Conservation (phyloP, 495 filamentous ascomycete genomes). For the Talaromyces borbonicus region DNA sequence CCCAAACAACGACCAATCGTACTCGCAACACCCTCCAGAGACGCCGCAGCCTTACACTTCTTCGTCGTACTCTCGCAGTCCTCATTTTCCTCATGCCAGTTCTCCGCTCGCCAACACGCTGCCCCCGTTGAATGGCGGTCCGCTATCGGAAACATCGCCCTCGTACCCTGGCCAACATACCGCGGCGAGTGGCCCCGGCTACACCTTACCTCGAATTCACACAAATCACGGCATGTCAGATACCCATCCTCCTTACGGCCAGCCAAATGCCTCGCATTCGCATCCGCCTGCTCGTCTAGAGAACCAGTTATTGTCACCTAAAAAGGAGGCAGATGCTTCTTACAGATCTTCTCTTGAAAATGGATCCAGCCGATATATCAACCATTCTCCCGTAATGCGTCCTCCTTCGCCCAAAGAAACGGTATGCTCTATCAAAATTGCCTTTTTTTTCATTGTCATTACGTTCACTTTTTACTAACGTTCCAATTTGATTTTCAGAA, state of each 20-base stretch:
- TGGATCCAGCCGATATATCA: slow-evolving; percentile 19
- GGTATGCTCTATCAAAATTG: slow-evolving; percentile 18
- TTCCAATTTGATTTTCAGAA: slow-evolving; percentile 32
- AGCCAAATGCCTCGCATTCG: slow-evolving; percentile 33
- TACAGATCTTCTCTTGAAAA: slow-evolving; percentile 24
- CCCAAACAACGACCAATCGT: slow-evolving; percentile 52
- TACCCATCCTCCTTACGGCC: slow-evolving; percentile 32
- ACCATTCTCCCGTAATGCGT: slow-evolving; percentile 16
- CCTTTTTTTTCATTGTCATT: background rate
- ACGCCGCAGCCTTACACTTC: slow-evolving; percentile 43
- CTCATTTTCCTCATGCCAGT: slow-evolving; percentile 40
- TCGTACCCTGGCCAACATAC: slow-evolving; percentile 37
- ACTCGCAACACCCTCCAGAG: slow-evolving; percentile 43
- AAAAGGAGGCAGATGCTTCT: slow-evolving; percentile 30
- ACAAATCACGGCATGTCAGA: slow-evolving; percentile 28
- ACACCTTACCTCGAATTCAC: slow-evolving; percentile 34
- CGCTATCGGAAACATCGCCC: slow-evolving; percentile 30
- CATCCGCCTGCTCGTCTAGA: slow-evolving; percentile 36
- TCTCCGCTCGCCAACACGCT: slow-evolving; percentile 40
- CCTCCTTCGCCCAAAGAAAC: slow-evolving; percentile 32
- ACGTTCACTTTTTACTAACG: background rate
- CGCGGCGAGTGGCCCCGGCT: slow-evolving; percentile 21
- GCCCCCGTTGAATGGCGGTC: slow-evolving; percentile 40
- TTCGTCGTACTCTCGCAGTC: slow-evolving; percentile 46
- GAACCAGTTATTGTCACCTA: slow-evolving; percentile 34